Conservation (phyloP, 2,329 filamentous ascomycete species). For the Beauveria caledonica region DNA sequence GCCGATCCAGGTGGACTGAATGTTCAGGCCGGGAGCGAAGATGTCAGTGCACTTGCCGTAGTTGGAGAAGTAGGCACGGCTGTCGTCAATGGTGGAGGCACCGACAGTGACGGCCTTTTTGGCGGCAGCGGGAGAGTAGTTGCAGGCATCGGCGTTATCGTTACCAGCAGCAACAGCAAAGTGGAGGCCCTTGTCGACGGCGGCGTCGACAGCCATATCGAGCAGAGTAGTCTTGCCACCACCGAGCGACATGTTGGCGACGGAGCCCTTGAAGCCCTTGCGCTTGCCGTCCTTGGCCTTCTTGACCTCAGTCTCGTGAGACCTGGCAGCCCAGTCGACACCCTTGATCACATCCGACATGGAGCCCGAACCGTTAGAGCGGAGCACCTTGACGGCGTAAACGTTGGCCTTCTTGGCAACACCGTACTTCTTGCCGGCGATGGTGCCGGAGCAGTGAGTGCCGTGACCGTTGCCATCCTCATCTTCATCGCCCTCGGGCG, state of each 20-base stretch:
- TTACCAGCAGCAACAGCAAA: slow-evolving; percentile 98
- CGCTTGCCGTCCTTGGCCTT: slow-evolving; percentile 78
- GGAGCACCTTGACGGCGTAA: slow-evolving; percentile 96
- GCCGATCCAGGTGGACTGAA: slow-evolving; percentile 97
- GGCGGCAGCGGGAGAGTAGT: slow-evolving; percentile 94
- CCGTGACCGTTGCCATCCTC: slow-evolving; percentile 96
- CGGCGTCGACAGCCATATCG: slow-evolving; percentile 87
- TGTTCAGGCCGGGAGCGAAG: slow-evolving; percentile 95
- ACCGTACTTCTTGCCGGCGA: slow-evolving; percentile 97
- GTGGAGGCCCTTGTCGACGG: slow-evolving; percentile 85
- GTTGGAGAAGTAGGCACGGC: slow-evolving; percentile 99
- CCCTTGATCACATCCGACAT: slow-evolving; percentile 99
- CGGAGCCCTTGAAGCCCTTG: slow-evolving; percentile 97
- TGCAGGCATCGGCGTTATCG: slow-evolving; percentile 98
- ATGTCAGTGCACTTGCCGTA: slow-evolving; percentile 99
- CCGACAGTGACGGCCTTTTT: slow-evolving; percentile 90
- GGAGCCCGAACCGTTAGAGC: slow-evolving; percentile 92
- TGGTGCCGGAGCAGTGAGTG: slow-evolving; percentile 97
- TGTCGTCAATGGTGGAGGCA: slow-evolving; percentile 85
- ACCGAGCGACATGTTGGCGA: slow-evolving; percentile 98
- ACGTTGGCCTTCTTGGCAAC: slow-evolving; percentile 98
- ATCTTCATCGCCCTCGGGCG: slow-evolving; percentile 76
- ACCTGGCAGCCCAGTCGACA: slow-evolving; percentile 84
- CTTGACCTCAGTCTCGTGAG: slow-evolving; percentile 68
- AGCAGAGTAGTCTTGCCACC: slow-evolving; percentile 93